These are phyloP conservation scores for Auricularia cornea DNA, from an alignment of 768 basidiomycete genomes.

Conservation along the genomic window DNA sequence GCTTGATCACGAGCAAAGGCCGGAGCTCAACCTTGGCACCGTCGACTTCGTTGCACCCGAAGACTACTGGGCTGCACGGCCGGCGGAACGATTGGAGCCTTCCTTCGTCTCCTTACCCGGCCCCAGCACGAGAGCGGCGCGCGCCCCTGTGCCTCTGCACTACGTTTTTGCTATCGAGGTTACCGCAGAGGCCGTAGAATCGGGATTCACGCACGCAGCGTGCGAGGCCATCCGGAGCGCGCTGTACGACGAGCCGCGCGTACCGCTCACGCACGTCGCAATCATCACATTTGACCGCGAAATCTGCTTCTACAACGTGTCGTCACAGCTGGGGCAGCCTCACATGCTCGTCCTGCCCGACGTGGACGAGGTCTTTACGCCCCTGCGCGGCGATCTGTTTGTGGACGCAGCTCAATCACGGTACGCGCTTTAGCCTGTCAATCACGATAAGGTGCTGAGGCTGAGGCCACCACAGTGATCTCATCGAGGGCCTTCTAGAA, in stretches of 20 bases:
- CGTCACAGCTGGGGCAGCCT: constrained; percentile 50
- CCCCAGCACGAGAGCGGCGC: constrained; percentile 23
- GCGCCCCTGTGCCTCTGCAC: constrained; percentile 56
- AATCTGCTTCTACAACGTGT: constrained; percentile 84
- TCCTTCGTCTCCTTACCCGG: constrained; percentile 46
- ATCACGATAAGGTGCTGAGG: not conserved
- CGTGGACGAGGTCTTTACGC: constrained; percentile 87
- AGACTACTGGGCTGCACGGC: constrained; percentile 79
- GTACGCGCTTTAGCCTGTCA: constrained; percentile 32
- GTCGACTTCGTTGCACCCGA: constrained; percentile 80
- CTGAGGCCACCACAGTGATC: constrained; percentile 13
- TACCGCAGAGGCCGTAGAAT: constrained; percentile 52
- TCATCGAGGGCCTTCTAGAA: constrained; percentile 59
- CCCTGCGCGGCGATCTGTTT: constrained; percentile 63
- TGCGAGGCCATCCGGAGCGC: constrained; percentile 54
- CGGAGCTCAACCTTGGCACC: constrained; percentile 85
- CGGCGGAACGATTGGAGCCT: constrained; percentile 42
- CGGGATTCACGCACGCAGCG: constrained; percentile 61
- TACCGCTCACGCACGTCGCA: constrained; percentile 42
- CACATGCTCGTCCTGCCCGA: constrained; percentile 79
- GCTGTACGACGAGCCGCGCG: constrained; percentile 45
- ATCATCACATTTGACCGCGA: constrained; percentile 76
- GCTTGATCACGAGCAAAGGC: constrained; percentile 70
- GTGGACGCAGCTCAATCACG: constrained; percentile 64
- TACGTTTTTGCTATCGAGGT: constrained; percentile 88